Conservation (phyloP, 2,329 filamentous ascomycete species). For the Zelopaecilomyces penicillatus region DNA sequence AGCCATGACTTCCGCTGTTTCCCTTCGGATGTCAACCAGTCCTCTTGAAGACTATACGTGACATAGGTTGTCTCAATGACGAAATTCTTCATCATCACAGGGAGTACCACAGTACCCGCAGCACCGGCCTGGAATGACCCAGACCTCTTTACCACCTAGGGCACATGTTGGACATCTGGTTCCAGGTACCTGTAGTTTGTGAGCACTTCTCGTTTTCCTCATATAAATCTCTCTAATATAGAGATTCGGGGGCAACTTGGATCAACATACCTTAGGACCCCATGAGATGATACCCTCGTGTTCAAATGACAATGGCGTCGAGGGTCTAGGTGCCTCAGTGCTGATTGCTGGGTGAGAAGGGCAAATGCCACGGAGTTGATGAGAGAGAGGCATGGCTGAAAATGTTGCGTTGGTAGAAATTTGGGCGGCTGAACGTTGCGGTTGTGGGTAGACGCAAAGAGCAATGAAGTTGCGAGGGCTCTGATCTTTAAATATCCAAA, state of each 20-base stretch:
- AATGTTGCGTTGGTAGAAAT: no score
- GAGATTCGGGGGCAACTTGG: background rate
- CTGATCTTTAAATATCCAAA: no score
- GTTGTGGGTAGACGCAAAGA: no score
- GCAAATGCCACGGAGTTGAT: slow-evolving; percentile 1
- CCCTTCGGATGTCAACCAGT: no score
- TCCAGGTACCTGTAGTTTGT: slow-evolving; percentile 32
- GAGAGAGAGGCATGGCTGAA: slow-evolving; percentile 5
- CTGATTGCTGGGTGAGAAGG: background rate
- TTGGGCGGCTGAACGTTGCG: no score
- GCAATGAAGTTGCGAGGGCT: no score
- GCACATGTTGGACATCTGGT: slow-evolving; percentile 45
- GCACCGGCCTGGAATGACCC: slow-evolving; percentile 45
- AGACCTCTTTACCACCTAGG: slow-evolving; percentile 41
- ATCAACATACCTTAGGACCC: slow-evolving; percentile 9
- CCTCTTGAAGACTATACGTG: no score
- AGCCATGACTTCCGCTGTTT: no score
- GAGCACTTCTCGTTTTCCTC: slow-evolving; percentile 3
- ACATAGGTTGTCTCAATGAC: background rate
- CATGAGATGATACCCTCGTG: slow-evolving; percentile 5
- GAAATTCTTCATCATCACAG: slow-evolving; percentile 16
- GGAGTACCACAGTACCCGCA: slow-evolving; percentile 45
- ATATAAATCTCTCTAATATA: background rate
- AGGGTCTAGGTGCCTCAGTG: background rate
- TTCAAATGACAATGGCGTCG: background rate